Evolutionary conservation across 1,284 basidiomycete genomes (phyloP), one percentile per base, ranked within the genome.

Genomic region (Entoloma clypeatum): DNA sequence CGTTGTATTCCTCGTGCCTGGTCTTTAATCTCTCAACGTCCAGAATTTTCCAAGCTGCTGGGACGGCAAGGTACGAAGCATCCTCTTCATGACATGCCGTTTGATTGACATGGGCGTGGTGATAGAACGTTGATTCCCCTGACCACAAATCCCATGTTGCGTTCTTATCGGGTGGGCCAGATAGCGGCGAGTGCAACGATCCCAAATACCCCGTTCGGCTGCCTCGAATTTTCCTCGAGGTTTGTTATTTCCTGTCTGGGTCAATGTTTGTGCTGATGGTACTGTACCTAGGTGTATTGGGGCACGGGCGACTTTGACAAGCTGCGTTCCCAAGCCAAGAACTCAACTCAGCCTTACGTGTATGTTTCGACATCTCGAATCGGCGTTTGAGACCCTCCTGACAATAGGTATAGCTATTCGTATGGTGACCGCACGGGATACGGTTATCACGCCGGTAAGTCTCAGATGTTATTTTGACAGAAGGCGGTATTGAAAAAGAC

Each of bases 111-210:
- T 24, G 17, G n/a, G 17, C 32, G n/a, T n/a, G n/a, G n/a, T n/a
- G n/a, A n/a, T n/a, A 64, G 60, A 64, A 68, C 43, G 41, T 51
- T 4, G 67, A 71, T 43, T 69, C 68, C 8, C 28, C 62, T 2
- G 69, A 76, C 54, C 74, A 77, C 61, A 73, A 72, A 59, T 74
- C 71, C 13, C 75, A 77, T 55, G 69, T 77, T 50, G 61, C 72
- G 3, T 71, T 62, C 55, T 62, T 59, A 19, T 66, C 65, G 17
- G 55, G 43, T 6, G 65, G 75, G 5, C 65, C 70, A 11, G 71
- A 73, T 50, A 61, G 56, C 16, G 71, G 70, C 14, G 61, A 58
- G n/a, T 72, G 70, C 53, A 59, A 45, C 10, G 68, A 72, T 49
- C 64, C 67, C 16, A 62, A 61, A 2, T 72, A 57, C 50, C 68